Conservation (phyloP, 2,329 filamentous ascomycete genomes). For the Trichoderma brevicompactum region DNA sequence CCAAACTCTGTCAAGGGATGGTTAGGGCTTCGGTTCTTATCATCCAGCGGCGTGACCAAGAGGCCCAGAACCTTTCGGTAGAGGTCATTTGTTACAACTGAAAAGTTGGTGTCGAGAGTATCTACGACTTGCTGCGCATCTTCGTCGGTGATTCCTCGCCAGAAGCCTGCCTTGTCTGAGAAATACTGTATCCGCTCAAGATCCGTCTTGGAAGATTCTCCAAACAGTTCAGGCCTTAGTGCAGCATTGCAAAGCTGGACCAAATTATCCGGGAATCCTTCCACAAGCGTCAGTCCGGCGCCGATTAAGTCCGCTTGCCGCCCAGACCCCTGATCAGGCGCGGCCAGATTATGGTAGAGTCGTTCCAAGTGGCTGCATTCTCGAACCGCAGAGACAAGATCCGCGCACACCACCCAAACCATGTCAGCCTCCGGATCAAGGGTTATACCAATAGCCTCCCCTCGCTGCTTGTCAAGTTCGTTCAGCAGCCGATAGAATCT, state of each 20-base stretch:
- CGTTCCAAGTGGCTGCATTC: conserved; percentile 79
- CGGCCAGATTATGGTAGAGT: conserved; percentile 68
- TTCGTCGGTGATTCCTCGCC: conserved; percentile 79
- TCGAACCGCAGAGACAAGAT: conserved; percentile 77
- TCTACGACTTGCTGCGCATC: conserved; percentile 71
- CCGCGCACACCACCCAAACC: conserved; percentile 83
- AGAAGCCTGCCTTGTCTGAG: conserved; percentile 78
- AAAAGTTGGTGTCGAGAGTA: conserved; percentile 69
- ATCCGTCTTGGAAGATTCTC: conserved; percentile 71
- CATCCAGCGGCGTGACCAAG: conserved; percentile 52
- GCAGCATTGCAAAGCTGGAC: conserved; percentile 69
- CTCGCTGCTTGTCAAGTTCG: conserved; percentile 83
- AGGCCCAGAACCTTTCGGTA: conserved; percentile 57
- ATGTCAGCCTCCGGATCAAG: conserved; percentile 72
- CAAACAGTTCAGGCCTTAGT: conserved; percentile 73
- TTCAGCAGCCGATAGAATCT: conserved; percentile 84
- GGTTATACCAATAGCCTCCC: conserved; percentile 77
- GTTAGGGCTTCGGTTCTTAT: conserved; percentile 51
- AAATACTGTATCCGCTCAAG: conserved; percentile 77
- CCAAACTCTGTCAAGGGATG: conserved; percentile 75
- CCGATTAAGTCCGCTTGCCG: conserved; percentile 66
- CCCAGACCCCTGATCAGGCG: conserved; percentile 57
- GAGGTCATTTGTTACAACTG: conserved; percentile 58
- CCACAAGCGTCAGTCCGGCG: conserved; percentile 71
- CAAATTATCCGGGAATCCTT: conserved; percentile 71